A percentile compares a stretch with the other conserved stretches of the same genome.
These are phyloP conservation scores for Cochlearia excelsa DNA, from an alignment of 345 rosid genomes.

Conservation along the genomic window DNA sequence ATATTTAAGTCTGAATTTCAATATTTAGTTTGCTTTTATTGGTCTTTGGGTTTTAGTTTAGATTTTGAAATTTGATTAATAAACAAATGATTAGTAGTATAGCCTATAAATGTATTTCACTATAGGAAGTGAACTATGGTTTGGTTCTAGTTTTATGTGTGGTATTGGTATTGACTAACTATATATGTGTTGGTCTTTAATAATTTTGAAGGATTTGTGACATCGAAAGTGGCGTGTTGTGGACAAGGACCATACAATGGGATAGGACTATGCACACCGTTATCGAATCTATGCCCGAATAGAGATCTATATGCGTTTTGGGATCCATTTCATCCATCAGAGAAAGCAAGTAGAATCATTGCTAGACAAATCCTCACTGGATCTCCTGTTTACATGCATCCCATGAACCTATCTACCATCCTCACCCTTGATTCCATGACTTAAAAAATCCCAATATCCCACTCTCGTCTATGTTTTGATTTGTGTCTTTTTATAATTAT, in stretches of 20 bases:
- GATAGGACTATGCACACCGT: slow-evolving; percentile 60
- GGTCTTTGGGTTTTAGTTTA: too few relatives aligned
- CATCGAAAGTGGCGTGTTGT: slow-evolving; percentile 68
- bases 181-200: too few relatives aligned
- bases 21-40: too few relatives aligned
- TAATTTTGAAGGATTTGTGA: slow-evolving; percentile 50
- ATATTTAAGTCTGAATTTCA: too few relatives aligned
- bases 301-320: slow-evolving; percentile 60
- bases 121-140: too few relatives aligned
- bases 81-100: too few relatives aligned
- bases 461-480: not conserved
- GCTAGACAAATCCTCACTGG: slow-evolving; percentile 52
- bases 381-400: slow-evolving; percentile 56
- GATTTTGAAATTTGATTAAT: too few relatives aligned
- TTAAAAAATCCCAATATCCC: slow-evolving; percentile 6
- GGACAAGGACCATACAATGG: slow-evolving; percentile 85
- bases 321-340: slow-evolving; percentile 87
- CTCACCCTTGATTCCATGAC: slow-evolving; percentile 53
- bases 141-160: too few relatives aligned
- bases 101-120: too few relatives aligned
- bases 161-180: too few relatives aligned
- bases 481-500: not conserved
- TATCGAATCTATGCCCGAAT: slow-evolving; percentile 62
- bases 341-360: slow-evolving; percentile 62
- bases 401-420: slow-evolving; percentile 73